Conservation (phyloP, 2,329 filamentous ascomycete species). For the Fusarium virguliforme region DNA sequence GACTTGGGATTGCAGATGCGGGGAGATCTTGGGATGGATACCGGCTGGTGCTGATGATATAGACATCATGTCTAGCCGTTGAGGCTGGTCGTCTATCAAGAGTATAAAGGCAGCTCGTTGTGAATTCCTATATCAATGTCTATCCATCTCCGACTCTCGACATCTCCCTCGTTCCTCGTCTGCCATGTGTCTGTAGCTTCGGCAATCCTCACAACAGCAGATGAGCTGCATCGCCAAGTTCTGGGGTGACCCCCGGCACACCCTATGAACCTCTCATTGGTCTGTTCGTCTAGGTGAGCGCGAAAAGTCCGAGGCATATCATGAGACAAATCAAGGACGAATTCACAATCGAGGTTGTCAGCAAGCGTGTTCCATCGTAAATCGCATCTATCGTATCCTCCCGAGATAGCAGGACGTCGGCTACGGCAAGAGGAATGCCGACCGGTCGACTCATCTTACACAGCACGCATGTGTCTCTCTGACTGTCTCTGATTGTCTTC, state of each 20-base stretch:
- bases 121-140: not conserved
- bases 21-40: constrained; percentile 9
- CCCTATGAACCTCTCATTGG: constrained; percentile 21
- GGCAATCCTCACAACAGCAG: constrained; percentile 2
- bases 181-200: not conserved
- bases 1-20: constrained; percentile 10
- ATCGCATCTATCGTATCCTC: not conserved
- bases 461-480: not conserved
- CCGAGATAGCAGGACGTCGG: not conserved
- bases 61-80: not conserved
- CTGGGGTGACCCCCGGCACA: not conserved
- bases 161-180: not conserved
- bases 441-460: constrained; percentile 40
- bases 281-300: constrained; percentile 5
- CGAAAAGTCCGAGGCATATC: constrained; percentile 3
- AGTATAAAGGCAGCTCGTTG: not conserved
- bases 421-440: constrained; percentile 9
- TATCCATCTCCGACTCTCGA: not conserved
- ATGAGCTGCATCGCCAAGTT: constrained; percentile 7
- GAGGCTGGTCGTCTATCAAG: not conserved
- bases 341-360: constrained; percentile 2
- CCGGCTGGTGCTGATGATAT: not conserved
- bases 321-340: constrained; percentile 8
- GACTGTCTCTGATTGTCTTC: constrained; percentile 26
- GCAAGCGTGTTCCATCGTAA: not conserved